Evolutionary conservation across 192 early-diverging fungal species (phyloP).

Genomic region (Helicostylum pulchrum): DNA sequence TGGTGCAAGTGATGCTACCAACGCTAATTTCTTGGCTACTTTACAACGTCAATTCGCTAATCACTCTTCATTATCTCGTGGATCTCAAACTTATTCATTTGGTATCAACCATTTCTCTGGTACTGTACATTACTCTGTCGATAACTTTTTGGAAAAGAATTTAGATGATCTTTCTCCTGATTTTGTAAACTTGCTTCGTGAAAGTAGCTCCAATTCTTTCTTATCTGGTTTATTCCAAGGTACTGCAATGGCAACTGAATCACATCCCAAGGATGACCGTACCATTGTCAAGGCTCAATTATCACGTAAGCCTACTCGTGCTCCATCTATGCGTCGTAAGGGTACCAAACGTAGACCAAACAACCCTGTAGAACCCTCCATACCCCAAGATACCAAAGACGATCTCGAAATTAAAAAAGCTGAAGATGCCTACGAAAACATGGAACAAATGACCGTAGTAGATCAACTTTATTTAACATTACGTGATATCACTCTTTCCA

Average conservation of each 20-base stretch:
- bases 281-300: conserved; percentile 76
- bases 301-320: conserved; percentile 66
- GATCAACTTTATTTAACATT: conserved; percentile 65
- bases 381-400: conserved; percentile 30
- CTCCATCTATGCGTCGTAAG: conserved; percentile 59
- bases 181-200: conserved; percentile 67
- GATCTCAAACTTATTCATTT: conserved; percentile 44
- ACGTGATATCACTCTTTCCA: conserved; percentile 75
- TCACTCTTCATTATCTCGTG: conserved; percentile 16
- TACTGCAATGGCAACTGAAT: conserved; percentile 65
- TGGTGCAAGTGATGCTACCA: conserved; percentile 43
- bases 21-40: conserved; percentile 40
- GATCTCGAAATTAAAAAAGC: conserved; percentile 23
- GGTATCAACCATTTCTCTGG: conserved; percentile 64
- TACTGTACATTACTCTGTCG: conserved; percentile 62
- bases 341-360: conserved; percentile 29
- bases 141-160: conserved; percentile 63
- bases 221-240: conserved; percentile 65
- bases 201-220: conserved; percentile 57
- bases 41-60: conserved; percentile 19
- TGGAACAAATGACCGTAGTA: conserved; percentile 45
- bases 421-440: conserved; percentile 37
- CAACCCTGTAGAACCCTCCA: conserved; percentile 1
- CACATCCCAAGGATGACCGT: conserved; percentile 66
- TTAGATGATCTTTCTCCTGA: conserved; percentile 55